These are phyloP conservation scores for Acer yangbiense DNA, from an alignment of 345 rosid genomes.

Conservation along the genomic window DNA sequence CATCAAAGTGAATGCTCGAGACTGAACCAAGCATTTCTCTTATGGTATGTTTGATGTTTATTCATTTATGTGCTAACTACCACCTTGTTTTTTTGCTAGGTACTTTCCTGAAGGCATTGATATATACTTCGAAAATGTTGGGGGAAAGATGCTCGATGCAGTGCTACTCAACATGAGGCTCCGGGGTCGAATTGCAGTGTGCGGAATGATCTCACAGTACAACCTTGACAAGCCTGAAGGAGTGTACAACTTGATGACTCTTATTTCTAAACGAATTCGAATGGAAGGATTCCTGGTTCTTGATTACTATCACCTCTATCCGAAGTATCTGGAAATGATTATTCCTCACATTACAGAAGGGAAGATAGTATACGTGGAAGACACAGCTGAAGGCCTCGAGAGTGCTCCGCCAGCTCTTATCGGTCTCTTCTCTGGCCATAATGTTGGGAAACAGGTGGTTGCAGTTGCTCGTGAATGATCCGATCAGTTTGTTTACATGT, in stretches of 20 bases:
- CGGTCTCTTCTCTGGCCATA: constrained; percentile 54
- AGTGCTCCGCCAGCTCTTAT: constrained; percentile 48
- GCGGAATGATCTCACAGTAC: constrained; percentile 68
- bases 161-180: constrained; percentile 50
- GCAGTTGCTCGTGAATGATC: constrained; percentile 43
- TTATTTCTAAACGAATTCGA: constrained; percentile 34
- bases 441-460: constrained; percentile 54
- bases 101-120: constrained; percentile 62
- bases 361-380: constrained; percentile 53
- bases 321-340: constrained; percentile 38
- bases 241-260: constrained; percentile 23
- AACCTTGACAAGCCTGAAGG: constrained; percentile 44
- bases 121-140: constrained; percentile 58
- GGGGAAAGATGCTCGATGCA: constrained; percentile 59
- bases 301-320: constrained; percentile 29
- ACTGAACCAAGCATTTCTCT: too few species aligned
- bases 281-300: constrained; percentile 31
- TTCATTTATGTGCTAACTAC: background rate
- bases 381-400: constrained; percentile 52
- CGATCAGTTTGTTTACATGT: too few species aligned
- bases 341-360: constrained; percentile 45
- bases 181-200: constrained; percentile 39
- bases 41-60: too few species aligned
- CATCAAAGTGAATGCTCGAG: too few species aligned
- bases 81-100: constrained; percentile 17